Evolutionary conservation across 345 rosid species (phyloP).

Genomic region (Eucalyptus guilfoylei): DNA sequence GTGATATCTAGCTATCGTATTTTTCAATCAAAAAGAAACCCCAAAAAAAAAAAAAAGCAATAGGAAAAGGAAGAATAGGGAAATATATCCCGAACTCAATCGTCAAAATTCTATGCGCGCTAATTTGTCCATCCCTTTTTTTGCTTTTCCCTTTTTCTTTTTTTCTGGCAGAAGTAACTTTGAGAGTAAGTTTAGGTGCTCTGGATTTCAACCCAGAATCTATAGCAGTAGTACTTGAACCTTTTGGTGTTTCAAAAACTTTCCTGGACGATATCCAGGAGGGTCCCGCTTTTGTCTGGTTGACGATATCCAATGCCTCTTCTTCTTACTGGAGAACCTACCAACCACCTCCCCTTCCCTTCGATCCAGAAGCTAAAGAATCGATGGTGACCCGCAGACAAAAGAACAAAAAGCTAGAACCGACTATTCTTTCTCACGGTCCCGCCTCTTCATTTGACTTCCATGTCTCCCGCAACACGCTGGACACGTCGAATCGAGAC

Average conservation of each 20-base stretch:
- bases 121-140: background rate
- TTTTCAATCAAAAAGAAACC: background rate
- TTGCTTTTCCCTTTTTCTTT: rapidly evolving
- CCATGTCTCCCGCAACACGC: background rate
- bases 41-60: background rate
- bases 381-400: background rate
- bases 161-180: background rate
- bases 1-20: background rate
- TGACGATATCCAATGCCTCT: background rate
- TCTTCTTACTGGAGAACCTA: background rate
- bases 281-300: background rate
- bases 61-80: background rate
- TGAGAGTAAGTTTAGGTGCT: background rate
- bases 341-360: background rate
- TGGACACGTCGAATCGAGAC: background rate
- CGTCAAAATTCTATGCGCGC: background rate
- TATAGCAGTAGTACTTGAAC: background rate
- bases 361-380: background rate
- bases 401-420: background rate
- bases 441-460: background rate
- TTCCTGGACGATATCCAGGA: background rate
- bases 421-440: background rate
- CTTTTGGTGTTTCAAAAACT: background rate
- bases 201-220: background rate
- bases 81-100: background rate